Percentiles rank a stretch among this genome's conserved stretches.
These are phyloP conservation scores for Ogataea trehaloabstinens DNA, from an alignment of 805 yeast species.

Conservation along the genomic window DNA sequence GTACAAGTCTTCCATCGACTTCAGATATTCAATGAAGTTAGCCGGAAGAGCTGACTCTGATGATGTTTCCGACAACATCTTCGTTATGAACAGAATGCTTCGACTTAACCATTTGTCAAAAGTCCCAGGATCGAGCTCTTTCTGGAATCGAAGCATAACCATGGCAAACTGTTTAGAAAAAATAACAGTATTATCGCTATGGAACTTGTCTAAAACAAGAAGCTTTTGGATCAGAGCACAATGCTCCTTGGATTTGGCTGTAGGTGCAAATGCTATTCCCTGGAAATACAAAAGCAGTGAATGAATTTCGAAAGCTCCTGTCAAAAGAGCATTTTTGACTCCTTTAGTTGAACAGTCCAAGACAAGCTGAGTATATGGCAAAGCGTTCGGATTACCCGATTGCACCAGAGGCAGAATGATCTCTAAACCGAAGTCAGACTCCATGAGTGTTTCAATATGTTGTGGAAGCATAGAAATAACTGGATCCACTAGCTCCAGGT, in stretches of 20 bases:
- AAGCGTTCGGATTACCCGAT: neutral
- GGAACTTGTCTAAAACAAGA: constrained; percentile 28
- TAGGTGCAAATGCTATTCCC: neutral
- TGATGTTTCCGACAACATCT: constrained; percentile 51
- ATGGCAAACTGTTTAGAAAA: constrained; percentile 26
- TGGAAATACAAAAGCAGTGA: neutral
- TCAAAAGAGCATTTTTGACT: neutral
- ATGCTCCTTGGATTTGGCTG: neutral
- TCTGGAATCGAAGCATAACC: constrained; percentile 5
- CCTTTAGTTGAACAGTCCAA: neutral
- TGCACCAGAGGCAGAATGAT: constrained; percentile 4
- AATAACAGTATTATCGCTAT: constrained; percentile 29
- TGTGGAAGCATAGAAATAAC: neutral
- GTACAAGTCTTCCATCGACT: constrained; percentile 33
- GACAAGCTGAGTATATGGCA: neutral
- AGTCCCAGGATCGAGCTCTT: constrained; percentile 25
- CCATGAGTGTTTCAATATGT: neutral
- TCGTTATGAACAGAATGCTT: constrained; percentile 59
- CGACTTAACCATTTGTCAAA: constrained; percentile 54
- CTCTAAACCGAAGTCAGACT: constrained; percentile 2
- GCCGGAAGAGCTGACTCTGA: constrained; percentile 19
- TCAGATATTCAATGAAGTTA: constrained; percentile 31
- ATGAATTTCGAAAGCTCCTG: neutral
- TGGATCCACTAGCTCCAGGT: neutral
- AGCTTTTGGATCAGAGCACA: constrained; percentile 11